Base-by-base conservation (phyloP, 768 basidiomycete genomes). In the Pisolithus marmoratus region DNA sequence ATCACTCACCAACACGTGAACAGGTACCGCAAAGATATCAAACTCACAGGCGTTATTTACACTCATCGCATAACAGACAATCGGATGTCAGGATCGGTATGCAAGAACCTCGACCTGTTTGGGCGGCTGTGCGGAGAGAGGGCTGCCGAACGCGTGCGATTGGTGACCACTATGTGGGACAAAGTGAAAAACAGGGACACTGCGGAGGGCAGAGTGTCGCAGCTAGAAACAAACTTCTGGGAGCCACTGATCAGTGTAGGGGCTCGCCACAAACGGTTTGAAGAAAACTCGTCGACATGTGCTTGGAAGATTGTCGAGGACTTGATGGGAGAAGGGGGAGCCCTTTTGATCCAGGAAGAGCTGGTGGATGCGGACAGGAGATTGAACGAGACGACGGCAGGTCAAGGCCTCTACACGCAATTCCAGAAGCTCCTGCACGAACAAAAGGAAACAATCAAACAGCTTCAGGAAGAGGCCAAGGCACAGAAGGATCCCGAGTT, bases 121-220 rank as follows among this genome's bases (percentile, higher is more conserved):
- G 53, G 59, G 23, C 56, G 62, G 26, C 53, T 75, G 17, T 75
- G 74, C 37, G 74, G 73, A 4, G 29, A 57, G 11, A n/a, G 54
- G 4, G 58, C 64, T 8, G 46, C 68, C 23, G 57, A 14, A 29
- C 70, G 70, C n/a, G 60, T 70, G 6, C 55, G 65, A 19, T 53
- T 75, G 17, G 58, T 67, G 17, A 74, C 72, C 1, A 73, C 68
- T 1, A 71, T 70, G 66, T 74, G 73, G 74, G 62, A 63, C 44
- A 22, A 5, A n/a, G 38, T 60, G 19, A 61, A 48, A 22, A 64
- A 65, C 27, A 24, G 1, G 4, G 8, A 8, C 1, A 15, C 52
- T 11, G 55, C 41, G n/a, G 51, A 50, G 8, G 43, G 22, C 2
- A 53, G 52, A 24, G 70, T 72, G 46, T 11, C 17, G 0, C 53